phyloP scores from a whole-genome alignment of 2,329 filamentous ascomycete genomes.

The Botrytis fabae region DNA sequence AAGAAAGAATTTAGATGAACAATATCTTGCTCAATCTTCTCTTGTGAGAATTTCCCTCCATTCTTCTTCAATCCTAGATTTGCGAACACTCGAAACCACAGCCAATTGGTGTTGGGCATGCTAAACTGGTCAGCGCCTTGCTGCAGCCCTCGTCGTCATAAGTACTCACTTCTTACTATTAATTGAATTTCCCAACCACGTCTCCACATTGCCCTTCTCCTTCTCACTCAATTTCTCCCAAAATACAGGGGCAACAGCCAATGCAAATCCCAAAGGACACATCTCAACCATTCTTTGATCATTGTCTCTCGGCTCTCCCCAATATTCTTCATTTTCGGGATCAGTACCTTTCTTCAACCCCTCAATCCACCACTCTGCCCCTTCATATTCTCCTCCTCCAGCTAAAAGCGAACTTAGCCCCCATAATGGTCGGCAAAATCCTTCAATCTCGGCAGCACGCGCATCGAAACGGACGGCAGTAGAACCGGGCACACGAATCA shows the following conservation, averaged over 20 bases:
- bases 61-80: conserved; percentile 77
- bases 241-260: conserved; percentile 60
- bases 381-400: conserved; percentile 64
- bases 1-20: conserved; percentile 79
- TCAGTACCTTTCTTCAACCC: conserved; percentile 72
- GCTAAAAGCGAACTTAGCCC: conserved; percentile 69
- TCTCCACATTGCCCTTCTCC: conserved; percentile 66
- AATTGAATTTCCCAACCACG: conserved; percentile 72
- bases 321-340: conserved; percentile 69
- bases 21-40: conserved; percentile 71
- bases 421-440: conserved; percentile 63
- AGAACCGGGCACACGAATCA: conserved; percentile 66
- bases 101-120: conserved; percentile 68
- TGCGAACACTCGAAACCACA: conserved; percentile 84
- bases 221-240: conserved; percentile 59
- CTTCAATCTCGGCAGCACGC: conserved; percentile 72
- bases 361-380: conserved; percentile 65
- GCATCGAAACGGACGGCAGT: conserved; percentile 78
- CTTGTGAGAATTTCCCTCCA: conserved; percentile 67
- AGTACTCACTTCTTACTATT: conserved; percentile 69
- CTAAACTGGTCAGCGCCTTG: conserved; percentile 53
- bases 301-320: conserved; percentile 73
- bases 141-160: too few species aligned
- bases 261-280: conserved; percentile 73
- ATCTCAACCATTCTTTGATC: conserved; percentile 86